These are phyloP conservation scores for Eucalyptus guilfoylei DNA, from an alignment of 345 rosid genomes.

Conservation along the genomic window DNA sequence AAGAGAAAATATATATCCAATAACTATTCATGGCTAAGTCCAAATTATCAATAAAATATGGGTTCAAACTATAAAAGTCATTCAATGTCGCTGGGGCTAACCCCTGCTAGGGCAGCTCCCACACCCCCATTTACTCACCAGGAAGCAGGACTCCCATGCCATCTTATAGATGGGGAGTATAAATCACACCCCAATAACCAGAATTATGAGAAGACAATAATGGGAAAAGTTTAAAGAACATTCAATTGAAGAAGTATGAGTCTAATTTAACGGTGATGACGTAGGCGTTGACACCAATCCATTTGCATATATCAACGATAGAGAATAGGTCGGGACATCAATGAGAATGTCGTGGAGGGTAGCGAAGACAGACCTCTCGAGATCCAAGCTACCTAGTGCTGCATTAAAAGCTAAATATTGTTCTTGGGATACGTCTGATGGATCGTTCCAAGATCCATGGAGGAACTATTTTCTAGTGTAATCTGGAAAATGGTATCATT, in stretches of 20 bases:
- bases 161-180: no score
- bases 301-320: neutral
- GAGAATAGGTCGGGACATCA: neutral
- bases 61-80: no score
- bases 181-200: no score
- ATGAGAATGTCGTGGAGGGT: neutral
- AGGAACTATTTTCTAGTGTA: neutral
- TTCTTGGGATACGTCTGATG: neutral
- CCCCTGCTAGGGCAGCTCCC: no score
- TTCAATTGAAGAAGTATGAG: neutral
- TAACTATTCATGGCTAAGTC: no score
- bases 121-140: no score
- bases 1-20: no score
- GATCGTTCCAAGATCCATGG: neutral
- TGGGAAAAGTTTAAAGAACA: neutral
- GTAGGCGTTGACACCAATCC: neutral
- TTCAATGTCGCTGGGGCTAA: fast-evolving
- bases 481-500: neutral
- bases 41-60: no score
- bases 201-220: neutral
- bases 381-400: neutral
- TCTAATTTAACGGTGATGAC: neutral
- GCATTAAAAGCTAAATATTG: neutral
- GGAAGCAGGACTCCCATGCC: no score
- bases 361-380: neutral